phyloP scores from a whole-genome alignment of 768 basidiomycete genomes.

The Boletus rex-veris region DNA sequence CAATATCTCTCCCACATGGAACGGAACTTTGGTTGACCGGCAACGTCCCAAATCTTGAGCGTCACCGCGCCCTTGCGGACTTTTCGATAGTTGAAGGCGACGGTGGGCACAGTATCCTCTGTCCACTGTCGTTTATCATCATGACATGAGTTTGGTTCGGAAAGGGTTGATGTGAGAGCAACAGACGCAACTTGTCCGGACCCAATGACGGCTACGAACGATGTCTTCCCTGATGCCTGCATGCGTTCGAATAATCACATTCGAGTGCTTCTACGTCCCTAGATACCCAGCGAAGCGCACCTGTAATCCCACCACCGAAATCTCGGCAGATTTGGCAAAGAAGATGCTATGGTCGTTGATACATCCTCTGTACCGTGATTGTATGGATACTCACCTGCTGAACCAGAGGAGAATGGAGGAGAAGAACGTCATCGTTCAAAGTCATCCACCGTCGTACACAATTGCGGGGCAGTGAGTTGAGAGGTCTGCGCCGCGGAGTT shows the following conservation, averaged over 20 bases:
- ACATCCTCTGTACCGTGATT: not conserved
- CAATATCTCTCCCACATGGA: slow-evolving; percentile 97
- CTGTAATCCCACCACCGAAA: slow-evolving; percentile 90
- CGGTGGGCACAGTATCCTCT: slow-evolving; percentile 94
- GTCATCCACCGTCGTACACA: too few relatives aligned
- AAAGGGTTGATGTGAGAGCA: not conserved
- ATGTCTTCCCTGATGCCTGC: slow-evolving; percentile 93
- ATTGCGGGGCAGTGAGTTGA: too few relatives aligned
- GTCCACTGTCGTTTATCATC: slow-evolving; percentile 60
- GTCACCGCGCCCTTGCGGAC: slow-evolving; percentile 88
- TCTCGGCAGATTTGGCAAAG: slow-evolving; percentile 84
- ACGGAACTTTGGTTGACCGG: slow-evolving; percentile 90
- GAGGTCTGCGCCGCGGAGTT: too few relatives aligned
- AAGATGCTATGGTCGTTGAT: slow-evolving; percentile 52
- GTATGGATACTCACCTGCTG: slow-evolving; percentile 35
- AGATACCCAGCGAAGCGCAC: slow-evolving; percentile 33
- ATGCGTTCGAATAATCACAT: not conserved
- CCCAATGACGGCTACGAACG: slow-evolving; percentile 87
- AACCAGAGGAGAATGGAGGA: slow-evolving; percentile 58
- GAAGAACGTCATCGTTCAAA: slow-evolving; percentile 43
- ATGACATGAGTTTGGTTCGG: not conserved
- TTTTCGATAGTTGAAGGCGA: slow-evolving; percentile 89
- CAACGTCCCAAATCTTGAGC: slow-evolving; percentile 94
- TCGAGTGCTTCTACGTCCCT: not conserved
- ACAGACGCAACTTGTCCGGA: slow-evolving; percentile 58